A percentile compares a stretch with the other conserved stretches of the same genome.
phyloP scores from a whole-genome alignment of 1,139 yeast genomes.

The Scheffersomyces stambukii region DNA sequence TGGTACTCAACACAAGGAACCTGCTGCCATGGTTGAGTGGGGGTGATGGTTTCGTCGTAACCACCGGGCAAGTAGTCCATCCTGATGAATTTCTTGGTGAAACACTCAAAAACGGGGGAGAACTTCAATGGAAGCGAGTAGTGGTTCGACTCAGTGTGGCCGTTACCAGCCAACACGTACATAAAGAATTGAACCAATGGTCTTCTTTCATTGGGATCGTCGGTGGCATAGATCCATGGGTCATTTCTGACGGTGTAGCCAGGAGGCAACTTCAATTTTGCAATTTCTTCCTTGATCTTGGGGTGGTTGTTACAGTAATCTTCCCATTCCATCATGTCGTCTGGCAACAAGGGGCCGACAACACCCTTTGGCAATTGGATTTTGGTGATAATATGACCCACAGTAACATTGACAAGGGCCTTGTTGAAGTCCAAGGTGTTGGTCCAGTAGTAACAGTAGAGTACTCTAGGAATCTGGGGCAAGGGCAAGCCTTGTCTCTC shows the following conservation, averaged over 20 bases:
- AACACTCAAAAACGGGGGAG: slow-evolving; percentile 74
- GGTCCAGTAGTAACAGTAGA: slow-evolving; percentile 65
- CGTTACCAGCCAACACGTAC: slow-evolving; percentile 67
- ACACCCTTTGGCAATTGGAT: slow-evolving; percentile 56
- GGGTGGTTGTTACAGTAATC: slow-evolving; percentile 52
- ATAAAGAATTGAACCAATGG: slow-evolving; percentile 71
- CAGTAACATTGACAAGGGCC: slow-evolving; percentile 66
- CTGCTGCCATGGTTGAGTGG: slow-evolving; percentile 58
- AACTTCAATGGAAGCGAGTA: slow-evolving; percentile 81
- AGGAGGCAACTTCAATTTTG: slow-evolving; percentile 56
- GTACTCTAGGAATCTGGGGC: slow-evolving; percentile 61
- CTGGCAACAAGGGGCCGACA: slow-evolving; percentile 73
- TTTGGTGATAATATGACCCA: slow-evolving; percentile 60
- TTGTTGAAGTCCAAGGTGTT: slow-evolving; percentile 58
- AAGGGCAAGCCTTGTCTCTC: slow-evolving; percentile 57
- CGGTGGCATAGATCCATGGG: slow-evolving; percentile 91
- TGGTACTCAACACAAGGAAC: slow-evolving; percentile 68
- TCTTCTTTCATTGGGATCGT: slow-evolving; percentile 54
- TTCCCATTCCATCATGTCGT: slow-evolving; percentile 60
- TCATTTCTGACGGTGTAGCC: slow-evolving; percentile 60
- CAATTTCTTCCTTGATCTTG: slow-evolving; percentile 54
- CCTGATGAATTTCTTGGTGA: slow-evolving; percentile 61
- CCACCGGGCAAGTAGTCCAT: slow-evolving; percentile 79
- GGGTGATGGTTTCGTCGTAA: slow-evolving; percentile 57
- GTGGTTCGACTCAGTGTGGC: slow-evolving; percentile 77